Conservation (phyloP, 768 basidiomycete genomes). For the Tulasnella sp. region DNA sequence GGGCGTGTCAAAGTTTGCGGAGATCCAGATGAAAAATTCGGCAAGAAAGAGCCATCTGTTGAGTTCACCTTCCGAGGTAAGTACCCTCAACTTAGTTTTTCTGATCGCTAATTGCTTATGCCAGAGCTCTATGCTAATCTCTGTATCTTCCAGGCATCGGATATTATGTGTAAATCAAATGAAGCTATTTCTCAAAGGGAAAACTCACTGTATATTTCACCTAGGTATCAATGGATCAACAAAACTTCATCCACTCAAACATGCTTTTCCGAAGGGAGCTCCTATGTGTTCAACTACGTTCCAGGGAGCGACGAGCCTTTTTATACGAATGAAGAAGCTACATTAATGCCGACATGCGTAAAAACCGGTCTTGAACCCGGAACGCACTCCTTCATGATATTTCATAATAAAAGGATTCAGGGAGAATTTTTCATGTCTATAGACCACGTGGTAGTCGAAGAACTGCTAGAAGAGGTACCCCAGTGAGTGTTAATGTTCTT, state of each 20-base stretch:
- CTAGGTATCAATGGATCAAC: slow-evolving; percentile 14
- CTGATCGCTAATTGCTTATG: not conserved
- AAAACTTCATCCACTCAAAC: not conserved
- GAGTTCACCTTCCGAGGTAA: not conserved
- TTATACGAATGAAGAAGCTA: not conserved
- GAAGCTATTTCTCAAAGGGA: too few relatives aligned
- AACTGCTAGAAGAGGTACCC: too few relatives aligned
- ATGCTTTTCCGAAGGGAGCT: not conserved
- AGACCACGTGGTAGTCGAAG: too few relatives aligned
- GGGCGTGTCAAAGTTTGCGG: not conserved
- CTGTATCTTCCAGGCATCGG: not conserved
- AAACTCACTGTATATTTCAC: not conserved
- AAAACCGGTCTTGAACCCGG: too few relatives aligned
- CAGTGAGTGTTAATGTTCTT: too few relatives aligned
- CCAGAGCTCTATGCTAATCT: not conserved
- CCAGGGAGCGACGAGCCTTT: too few relatives aligned
- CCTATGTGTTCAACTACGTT: too few relatives aligned
- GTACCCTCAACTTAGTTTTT: not conserved
- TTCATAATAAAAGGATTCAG: too few relatives aligned
- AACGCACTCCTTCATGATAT: too few relatives aligned
- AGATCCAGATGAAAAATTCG: not conserved
- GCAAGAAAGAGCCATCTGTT: not conserved
- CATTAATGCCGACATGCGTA: too few relatives aligned
- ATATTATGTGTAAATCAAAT: not conserved
- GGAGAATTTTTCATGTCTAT: too few relatives aligned